Conservation (phyloP, 805 yeast genomes). For the Saturnispora serradocipensis region DNA sequence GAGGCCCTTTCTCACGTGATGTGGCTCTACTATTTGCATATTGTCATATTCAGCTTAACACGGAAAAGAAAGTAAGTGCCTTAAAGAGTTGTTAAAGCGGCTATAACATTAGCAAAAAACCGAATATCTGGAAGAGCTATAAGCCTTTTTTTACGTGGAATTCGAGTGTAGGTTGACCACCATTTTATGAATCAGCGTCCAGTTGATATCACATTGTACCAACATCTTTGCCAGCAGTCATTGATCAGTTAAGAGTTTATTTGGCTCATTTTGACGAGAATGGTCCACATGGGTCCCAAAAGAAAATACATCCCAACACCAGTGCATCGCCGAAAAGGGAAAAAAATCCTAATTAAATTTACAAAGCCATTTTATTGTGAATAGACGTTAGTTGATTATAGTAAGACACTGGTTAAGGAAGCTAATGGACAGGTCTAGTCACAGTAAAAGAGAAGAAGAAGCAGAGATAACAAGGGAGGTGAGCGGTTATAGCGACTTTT, state of each 20-base stretch:
- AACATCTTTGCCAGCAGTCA: too few relatives aligned
- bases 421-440: background rate
- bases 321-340: background rate
- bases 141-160: background rate
- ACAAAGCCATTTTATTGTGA: background rate
- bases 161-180: too few relatives aligned
- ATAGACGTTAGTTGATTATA: background rate
- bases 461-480: background rate
- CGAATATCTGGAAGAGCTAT: background rate
- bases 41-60: background rate
- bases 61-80: background rate
- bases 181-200: too few relatives aligned
- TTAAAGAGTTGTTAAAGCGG: background rate
- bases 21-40: background rate
- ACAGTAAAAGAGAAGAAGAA: background rate
- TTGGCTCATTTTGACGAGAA: background rate
- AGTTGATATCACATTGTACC: too few relatives aligned
- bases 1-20: background rate
- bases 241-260: background rate
- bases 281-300: background rate
- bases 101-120: background rate
- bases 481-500: background rate
- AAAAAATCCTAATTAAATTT: background rate
- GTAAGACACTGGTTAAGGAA: background rate
- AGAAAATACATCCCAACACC: background rate